A percentile compares a stretch with the other conserved stretches of the same genome.
These are phyloP conservation scores for Schizopora paradoxa DNA, from an alignment of 1,284 basidiomycete genomes.

Conservation along the genomic window DNA sequence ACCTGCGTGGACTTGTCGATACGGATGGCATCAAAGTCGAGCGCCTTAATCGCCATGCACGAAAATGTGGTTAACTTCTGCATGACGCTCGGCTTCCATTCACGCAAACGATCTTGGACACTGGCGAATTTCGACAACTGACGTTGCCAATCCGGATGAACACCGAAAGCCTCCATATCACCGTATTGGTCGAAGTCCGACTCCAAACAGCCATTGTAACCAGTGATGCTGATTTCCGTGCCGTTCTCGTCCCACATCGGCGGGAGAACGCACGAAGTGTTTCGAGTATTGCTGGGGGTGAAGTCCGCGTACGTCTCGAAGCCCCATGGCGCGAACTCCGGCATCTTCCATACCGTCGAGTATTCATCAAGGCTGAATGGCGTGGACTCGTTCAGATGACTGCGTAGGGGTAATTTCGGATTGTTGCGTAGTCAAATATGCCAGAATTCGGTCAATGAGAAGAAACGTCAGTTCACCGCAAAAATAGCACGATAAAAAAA, in stretches of 20 bases:
- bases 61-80: constrained; percentile 71
- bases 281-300: constrained; percentile 56
- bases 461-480: neutral
- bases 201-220: constrained; percentile 60
- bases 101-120: constrained; percentile 88
- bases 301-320: constrained; percentile 83
- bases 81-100: constrained; percentile 79
- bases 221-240: constrained; percentile 48
- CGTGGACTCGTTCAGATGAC: constrained; percentile 72
- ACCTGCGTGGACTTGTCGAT: constrained; percentile 92
- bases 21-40: constrained; percentile 89
- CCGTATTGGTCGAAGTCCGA: constrained; percentile 92
- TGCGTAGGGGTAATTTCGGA: constrained; percentile 29
- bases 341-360: constrained; percentile 69
- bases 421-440: constrained; percentile 17
- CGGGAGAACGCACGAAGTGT: constrained; percentile 70
- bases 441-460: neutral
- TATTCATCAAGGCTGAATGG: constrained; percentile 78
- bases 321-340: constrained; percentile 76
- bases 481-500: neutral
- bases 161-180: constrained; percentile 94
- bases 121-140: constrained; percentile 91
- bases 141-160: constrained; percentile 90
- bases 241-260: constrained; percentile 77
- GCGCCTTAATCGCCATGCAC: constrained; percentile 79